Base-by-base conservation (phyloP, 352 stramenopile genomes). In the Phytophthora cactorum region DNA sequence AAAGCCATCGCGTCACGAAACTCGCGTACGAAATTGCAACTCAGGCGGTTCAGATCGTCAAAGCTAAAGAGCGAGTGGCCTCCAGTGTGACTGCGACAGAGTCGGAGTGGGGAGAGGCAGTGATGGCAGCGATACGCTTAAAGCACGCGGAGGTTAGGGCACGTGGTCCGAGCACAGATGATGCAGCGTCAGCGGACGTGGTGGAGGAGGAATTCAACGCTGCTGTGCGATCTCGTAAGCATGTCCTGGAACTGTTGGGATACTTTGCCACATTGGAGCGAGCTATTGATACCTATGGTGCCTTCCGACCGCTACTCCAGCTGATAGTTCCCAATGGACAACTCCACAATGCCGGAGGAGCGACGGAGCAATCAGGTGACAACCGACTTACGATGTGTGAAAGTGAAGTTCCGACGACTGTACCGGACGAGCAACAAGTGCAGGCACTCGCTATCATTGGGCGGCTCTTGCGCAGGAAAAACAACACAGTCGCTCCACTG, bases 281-380 rank as follows among this genome's bases (percentile, higher is more conserved):
- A 46, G 27, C 60, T 0, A 70, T 81, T 9, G 74, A 81, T 15
- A 71, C 70, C 0, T 85, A 78, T 46, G 55, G 43, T 8, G 59
- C 70, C 0, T 89, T 89, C 50, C 70, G 70, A 4, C 57, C 76
- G 4, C 61, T 90, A 1, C 49, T 90, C 3, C 80, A 88, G 56
- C 72, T 90, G 9, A 61, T 90, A 27, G 72, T 88, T 14, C 70
- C 82, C 1, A 90, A 90, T 14, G 82, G 82, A 0, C 69, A 81
- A 34, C 45, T 84, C 1, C 66, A 68, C 2, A 72, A 54, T 44
- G 53, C 70, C 2, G 54, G 63, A 17, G 57, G 52, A 22, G 5
- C 39, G 12, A 70, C 28, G 1, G 55, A 62, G 1, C n/a, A 36
- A 8, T 29, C 54, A 34, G 5, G 11, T 14, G 53, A 62, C 5